phyloP scores from a whole-genome alignment of 768 basidiomycete genomes.

The Auriculariales sp. region DNA sequence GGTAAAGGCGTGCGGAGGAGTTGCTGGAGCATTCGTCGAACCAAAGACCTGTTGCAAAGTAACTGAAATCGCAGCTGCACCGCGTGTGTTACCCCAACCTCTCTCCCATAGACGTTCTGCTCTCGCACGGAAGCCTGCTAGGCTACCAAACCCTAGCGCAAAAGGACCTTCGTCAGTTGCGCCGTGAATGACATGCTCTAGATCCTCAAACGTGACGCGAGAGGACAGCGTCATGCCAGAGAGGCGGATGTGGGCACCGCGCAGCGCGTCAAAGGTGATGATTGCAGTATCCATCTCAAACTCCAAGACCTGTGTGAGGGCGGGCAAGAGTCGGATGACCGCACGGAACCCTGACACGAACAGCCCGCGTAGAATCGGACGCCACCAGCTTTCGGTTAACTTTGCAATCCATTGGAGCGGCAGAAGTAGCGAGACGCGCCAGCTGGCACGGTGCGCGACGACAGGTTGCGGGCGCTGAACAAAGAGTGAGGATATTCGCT shows the following conservation, averaged over 20 bases:
- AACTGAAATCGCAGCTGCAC: conserved; percentile 29
- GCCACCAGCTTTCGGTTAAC: conserved; percentile 35
- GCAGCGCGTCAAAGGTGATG: conserved; percentile 34
- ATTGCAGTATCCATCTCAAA: conserved; percentile 48
- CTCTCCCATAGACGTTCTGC: conserved; percentile 51
- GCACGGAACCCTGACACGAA: conserved; percentile 38
- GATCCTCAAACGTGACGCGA: conserved; percentile 37
- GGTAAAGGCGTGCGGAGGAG: conserved; percentile 5
- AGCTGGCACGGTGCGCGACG: conserved; percentile 17
- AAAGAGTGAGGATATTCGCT: background rate
- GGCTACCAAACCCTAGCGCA: conserved; percentile 26
- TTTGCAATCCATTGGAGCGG: conserved; percentile 12
- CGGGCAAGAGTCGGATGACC: conserved; percentile 51
- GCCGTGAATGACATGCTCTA: conserved; percentile 19
- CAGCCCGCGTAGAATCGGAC: conserved; percentile 42
- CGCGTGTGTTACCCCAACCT: conserved; percentile 51
- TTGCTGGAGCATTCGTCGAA: conserved; percentile 21
- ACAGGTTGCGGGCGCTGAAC: background rate
- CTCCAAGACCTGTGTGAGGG: conserved; percentile 48
- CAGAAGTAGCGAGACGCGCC: conserved; percentile 8
- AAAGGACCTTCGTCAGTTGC: background rate
- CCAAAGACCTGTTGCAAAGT: conserved; percentile 33
- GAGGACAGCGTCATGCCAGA: conserved; percentile 38
- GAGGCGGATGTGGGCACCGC: conserved; percentile 36
- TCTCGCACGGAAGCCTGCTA: conserved; percentile 40